Conservation (phyloP, 345 rosid genomes). For the Bretschneidera sinensis region DNA sequence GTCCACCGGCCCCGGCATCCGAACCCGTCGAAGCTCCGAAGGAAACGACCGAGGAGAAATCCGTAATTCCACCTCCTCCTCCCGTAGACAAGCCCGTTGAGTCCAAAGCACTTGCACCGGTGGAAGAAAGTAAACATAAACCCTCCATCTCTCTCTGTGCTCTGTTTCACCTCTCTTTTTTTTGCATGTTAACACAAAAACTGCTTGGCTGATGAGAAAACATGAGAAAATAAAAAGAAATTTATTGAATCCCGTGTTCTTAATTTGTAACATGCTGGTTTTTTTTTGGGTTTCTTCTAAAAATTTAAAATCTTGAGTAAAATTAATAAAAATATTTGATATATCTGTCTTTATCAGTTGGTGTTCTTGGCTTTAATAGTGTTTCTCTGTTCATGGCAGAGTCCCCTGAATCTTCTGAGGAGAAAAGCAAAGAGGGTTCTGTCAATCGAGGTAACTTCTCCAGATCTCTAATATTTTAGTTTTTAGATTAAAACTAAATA, state of each 20-base stretch:
- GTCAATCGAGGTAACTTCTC: slow-evolving; percentile 43
- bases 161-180: not conserved
- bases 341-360: too few species aligned
- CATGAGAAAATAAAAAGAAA: too few species aligned
- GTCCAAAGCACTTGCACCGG: slow-evolving; percentile 30
- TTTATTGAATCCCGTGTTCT: too few species aligned
- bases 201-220: too few species aligned
- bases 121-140: slow-evolving; percentile 32
- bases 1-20: slow-evolving; percentile 16
- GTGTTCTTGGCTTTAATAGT: not conserved
- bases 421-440: slow-evolving; percentile 40
- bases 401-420: slow-evolving; percentile 31
- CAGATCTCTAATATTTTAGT: not conserved
- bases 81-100: slow-evolving; percentile 30
- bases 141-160: too few species aligned
- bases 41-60: slow-evolving; percentile 41
- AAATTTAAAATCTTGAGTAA: not conserved
- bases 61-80: slow-evolving; percentile 27
- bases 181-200: too few species aligned
- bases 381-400: slow-evolving; percentile 27
- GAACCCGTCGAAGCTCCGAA: slow-evolving; percentile 25
- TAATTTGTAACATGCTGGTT: not conserved
- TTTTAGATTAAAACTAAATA: too few species aligned
- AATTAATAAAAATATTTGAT: not conserved
- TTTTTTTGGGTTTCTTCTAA: not conserved